Evolutionary conservation across 2,329 filamentous ascomycete species (phyloP).

Genomic region (Verticillium zaregamsianum): DNA sequence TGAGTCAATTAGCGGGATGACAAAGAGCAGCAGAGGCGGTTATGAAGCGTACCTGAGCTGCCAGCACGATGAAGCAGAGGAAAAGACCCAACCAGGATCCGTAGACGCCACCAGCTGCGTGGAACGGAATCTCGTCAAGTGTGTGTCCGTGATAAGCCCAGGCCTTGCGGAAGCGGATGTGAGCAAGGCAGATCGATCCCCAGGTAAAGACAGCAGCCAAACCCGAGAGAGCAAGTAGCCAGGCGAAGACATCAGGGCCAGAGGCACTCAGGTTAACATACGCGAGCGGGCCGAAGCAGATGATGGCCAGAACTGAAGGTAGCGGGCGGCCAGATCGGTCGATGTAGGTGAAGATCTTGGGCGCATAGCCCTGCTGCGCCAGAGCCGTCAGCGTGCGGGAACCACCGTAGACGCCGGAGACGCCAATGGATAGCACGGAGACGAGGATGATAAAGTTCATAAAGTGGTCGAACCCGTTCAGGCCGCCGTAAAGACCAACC

Average conservation of each 20-base stretch:
- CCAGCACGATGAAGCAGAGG: constrained; percentile 52
- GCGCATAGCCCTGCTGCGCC: constrained; percentile 55
- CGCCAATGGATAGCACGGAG: constrained; percentile 55
- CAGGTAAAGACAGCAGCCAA: constrained; percentile 64
- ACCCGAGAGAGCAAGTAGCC: constrained; percentile 63
- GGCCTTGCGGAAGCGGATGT: constrained; percentile 64
- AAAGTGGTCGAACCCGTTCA: constrained; percentile 32
- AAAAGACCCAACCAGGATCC: constrained; percentile 62
- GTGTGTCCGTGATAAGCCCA: constrained; percentile 60
- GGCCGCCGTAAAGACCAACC: constrained; percentile 44
- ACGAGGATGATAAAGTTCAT: constrained; percentile 58
- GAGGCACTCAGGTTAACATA: constrained; percentile 40
- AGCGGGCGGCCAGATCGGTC: constrained; percentile 55
- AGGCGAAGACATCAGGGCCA: constrained; percentile 53
- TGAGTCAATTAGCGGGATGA: not conserved
- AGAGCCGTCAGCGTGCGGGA: constrained; percentile 56
- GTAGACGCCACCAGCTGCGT: constrained; percentile 53
- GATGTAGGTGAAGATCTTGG: constrained; percentile 52
- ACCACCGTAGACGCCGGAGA: constrained; percentile 55
- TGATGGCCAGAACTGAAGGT: constrained; percentile 40
- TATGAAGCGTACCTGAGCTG: constrained; percentile 39
- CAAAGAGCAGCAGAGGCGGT: not conserved
- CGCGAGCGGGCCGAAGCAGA: constrained; percentile 46
- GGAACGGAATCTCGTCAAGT: constrained; percentile 64
- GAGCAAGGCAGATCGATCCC: constrained; percentile 64